These are phyloP conservation scores for Sugiyamaella marilandica DNA, from an alignment of 805 yeast genomes.

Conservation along the genomic window DNA sequence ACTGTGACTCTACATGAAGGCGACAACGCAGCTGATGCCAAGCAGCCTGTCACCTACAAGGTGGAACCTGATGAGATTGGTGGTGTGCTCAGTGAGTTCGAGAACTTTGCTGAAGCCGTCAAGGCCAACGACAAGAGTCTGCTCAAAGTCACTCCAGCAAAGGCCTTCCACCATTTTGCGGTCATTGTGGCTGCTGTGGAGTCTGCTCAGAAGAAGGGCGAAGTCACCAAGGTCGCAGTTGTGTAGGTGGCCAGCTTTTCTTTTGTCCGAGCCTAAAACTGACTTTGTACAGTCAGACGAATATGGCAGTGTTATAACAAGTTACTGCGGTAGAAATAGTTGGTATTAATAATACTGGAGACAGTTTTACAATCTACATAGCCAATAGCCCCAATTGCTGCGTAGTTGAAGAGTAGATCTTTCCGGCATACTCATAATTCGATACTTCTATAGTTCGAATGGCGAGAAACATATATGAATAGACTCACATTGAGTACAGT, in stretches of 20 bases:
- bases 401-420: no score
- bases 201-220: conserved; percentile 46
- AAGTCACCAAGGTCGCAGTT: conserved; percentile 14
- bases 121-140: conserved; percentile 53
- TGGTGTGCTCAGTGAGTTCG: conserved; percentile 54
- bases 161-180: conserved; percentile 90
- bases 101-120: conserved; percentile 58
- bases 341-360: not conserved
- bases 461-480: no score
- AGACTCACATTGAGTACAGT: no score
- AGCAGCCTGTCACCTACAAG: conserved; percentile 25
- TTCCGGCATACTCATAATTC: no score
- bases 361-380: not conserved
- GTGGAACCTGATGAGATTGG: conserved; percentile 40
- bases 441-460: no score
- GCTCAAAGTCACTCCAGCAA: conserved; percentile 60
- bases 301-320: no score
- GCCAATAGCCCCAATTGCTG: no score
- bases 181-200: conserved; percentile 80
- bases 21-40: conserved; percentile 24
- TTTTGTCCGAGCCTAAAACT: no score
- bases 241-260: not conserved
- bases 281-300: no score
- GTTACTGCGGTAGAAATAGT: not conserved
- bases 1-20: conserved; percentile 25